Evolutionary conservation across 2,329 filamentous ascomycete genomes (phyloP).

Genomic region (Fusarium hainanense): DNA sequence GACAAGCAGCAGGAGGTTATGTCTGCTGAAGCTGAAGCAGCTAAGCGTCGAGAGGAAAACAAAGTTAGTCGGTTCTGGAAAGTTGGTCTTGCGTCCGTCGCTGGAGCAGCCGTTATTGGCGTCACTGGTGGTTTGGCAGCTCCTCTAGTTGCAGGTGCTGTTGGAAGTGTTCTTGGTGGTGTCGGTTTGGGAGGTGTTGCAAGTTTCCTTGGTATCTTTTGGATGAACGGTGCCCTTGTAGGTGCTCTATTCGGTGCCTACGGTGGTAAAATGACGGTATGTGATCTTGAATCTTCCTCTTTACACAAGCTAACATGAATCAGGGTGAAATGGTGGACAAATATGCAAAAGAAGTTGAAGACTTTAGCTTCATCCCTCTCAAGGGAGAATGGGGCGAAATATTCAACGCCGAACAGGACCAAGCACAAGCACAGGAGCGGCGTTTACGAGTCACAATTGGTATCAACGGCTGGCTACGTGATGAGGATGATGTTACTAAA

Average conservation of each 20-base stretch:
- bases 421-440: constrained; percentile 49
- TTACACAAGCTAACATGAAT: constrained; percentile 22
- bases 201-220: constrained; percentile 86
- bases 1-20: constrained; percentile 60
- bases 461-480: constrained; percentile 86
- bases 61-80: constrained; percentile 83
- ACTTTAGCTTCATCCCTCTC: constrained; percentile 82
- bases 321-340: constrained; percentile 85
- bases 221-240: constrained; percentile 86
- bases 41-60: constrained; percentile 77
- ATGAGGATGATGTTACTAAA: constrained; percentile 77
- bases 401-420: constrained; percentile 28
- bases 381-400: constrained; percentile 56
- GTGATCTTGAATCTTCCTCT: constrained; percentile 6
- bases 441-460: constrained; percentile 84
- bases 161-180: constrained; percentile 86
- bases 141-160: constrained; percentile 84
- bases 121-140: constrained; percentile 92
- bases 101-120: constrained; percentile 89
- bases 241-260: constrained; percentile 91
- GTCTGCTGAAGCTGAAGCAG: constrained; percentile 80
- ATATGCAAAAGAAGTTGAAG: constrained; percentile 88
- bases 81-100: constrained; percentile 87
- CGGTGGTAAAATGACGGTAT: constrained; percentile 76
- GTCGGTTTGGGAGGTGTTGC: constrained; percentile 87